These are phyloP conservation scores for Phytophthora meadii DNA, from an alignment of 352 stramenopile species.

Conservation along the genomic window DNA sequence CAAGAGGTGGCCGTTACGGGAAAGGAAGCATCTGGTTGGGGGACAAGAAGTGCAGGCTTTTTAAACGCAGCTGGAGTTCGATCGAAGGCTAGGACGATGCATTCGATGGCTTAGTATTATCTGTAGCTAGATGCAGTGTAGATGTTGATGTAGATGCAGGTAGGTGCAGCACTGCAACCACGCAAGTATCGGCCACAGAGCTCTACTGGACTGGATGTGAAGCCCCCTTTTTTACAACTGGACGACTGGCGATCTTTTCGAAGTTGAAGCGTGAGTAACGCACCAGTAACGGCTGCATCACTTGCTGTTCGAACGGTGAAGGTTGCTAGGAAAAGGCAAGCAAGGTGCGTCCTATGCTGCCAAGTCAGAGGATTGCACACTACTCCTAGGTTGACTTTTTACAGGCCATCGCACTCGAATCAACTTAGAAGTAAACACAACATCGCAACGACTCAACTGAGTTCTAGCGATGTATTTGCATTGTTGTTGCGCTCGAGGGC, in stretches of 20 bases:
- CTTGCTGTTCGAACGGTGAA: not conserved
- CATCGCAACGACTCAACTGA: too few relatives aligned
- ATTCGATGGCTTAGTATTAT: not conserved
- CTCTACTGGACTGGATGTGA: too few relatives aligned
- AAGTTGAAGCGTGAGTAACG: conserved; percentile 36
- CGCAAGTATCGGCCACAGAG: too few relatives aligned
- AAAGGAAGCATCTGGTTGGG: not conserved
- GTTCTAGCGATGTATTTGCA: not conserved
- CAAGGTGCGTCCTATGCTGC: not conserved
- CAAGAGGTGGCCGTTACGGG: conserved; percentile 3
- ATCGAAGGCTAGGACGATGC: not conserved
- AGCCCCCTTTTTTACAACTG: not conserved
- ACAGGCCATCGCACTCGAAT: too few relatives aligned
- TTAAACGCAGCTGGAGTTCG: not conserved
- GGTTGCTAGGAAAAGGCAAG: not conserved
- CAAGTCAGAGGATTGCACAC: not conserved
- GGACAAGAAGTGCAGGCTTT: conserved; percentile 4
- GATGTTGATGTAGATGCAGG: too few relatives aligned
- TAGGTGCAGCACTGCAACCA: too few relatives aligned
- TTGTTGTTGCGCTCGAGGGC: not conserved
- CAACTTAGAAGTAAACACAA: too few relatives aligned
- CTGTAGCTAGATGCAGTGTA: too few relatives aligned
- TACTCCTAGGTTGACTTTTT: too few relatives aligned
- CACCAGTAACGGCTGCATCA: conserved; percentile 5
- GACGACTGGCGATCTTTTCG: conserved; percentile 12